A percentile compares a stretch with the other conserved stretches of the same genome.
These are phyloP conservation scores for Raffaelea ambrosiae DNA, from an alignment of 2,329 filamentous ascomycete genomes.

Conservation along the genomic window DNA sequence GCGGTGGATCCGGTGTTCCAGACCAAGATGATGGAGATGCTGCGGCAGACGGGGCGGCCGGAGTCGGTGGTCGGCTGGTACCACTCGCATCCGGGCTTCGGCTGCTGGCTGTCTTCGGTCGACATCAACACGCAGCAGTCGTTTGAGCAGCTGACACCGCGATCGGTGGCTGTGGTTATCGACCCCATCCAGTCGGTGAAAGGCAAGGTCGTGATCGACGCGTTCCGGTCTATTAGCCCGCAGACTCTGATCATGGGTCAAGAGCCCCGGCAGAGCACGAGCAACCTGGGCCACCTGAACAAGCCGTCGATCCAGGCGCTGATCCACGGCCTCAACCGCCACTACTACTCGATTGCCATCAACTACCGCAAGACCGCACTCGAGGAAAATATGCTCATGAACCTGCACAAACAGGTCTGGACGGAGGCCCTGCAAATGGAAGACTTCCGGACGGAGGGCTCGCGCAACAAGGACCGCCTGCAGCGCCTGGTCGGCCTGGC, in stretches of 20 bases:
- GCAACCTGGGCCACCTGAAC: conserved; percentile 94
- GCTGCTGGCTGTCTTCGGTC: conserved; percentile 97
- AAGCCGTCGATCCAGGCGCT: conserved; percentile 99
- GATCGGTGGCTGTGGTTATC: conserved; percentile 94
- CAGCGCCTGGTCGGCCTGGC: conserved; percentile 81
- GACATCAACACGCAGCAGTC: conserved; percentile 99
- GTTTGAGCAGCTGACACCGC: conserved; percentile 96
- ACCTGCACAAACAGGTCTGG: conserved; percentile 99
- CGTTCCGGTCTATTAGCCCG: conserved; percentile 96
- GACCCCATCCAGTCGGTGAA: conserved; percentile 99
- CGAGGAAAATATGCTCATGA: conserved; percentile 99
- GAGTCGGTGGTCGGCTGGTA: conserved; percentile 99
- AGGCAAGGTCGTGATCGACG: conserved; percentile 98
- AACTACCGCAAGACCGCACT: conserved; percentile 96
- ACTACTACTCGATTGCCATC: conserved; percentile 99
- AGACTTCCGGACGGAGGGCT: conserved; percentile 79
- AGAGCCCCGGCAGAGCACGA: conserved; percentile 94
- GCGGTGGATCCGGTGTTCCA: conserved; percentile 98
- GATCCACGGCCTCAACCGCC: conserved; percentile 93
- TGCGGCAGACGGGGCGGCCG: conserved; percentile 93
- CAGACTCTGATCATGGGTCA: conserved; percentile 97
- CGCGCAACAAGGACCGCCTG: conserved; percentile 79
- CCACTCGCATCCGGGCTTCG: conserved; percentile 97
- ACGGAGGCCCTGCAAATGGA: conserved; percentile 96
- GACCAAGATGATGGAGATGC: conserved; percentile 99